phyloP scores from a whole-genome alignment of 257 asterid species.

The Mitragyna speciosa region DNA sequence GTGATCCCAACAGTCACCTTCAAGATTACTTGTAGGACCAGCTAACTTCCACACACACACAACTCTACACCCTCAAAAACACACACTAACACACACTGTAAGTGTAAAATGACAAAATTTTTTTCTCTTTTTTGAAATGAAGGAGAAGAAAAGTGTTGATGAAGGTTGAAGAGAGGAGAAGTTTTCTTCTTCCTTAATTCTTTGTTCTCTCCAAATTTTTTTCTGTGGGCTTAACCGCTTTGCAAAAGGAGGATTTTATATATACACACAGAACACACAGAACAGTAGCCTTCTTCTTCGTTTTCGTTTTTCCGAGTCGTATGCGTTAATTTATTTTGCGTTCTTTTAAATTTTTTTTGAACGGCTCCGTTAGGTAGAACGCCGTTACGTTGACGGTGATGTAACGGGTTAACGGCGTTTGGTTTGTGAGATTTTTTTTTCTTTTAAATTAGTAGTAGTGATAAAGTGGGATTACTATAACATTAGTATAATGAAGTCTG shows the following conservation, averaged over 20 bases:
- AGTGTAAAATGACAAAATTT: not conserved
- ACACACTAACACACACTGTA: not conserved
- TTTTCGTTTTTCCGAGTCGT: slow-evolving; percentile 46
- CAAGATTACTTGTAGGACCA: slow-evolving; percentile 43
- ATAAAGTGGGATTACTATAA: not conserved
- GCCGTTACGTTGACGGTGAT: slow-evolving; percentile 52
- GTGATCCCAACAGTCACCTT: slow-evolving; percentile 45
- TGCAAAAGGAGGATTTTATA: slow-evolving; percentile 7
- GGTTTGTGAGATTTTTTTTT: not conserved
- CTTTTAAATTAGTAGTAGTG: too few relatives aligned
- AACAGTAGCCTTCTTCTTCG: slow-evolving; percentile 25
- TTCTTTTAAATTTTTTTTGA: not conserved
- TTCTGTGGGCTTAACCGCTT: not conserved
- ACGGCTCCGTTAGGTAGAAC: slow-evolving; percentile 36
- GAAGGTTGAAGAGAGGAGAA: not conserved
- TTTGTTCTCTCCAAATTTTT: slow-evolving; percentile 4
- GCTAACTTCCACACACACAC: slow-evolving; percentile 9
- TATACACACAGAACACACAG: not conserved
- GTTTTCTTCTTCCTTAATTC: not conserved
- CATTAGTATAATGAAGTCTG: not conserved
- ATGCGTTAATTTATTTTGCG: not conserved
- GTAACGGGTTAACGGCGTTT: slow-evolving; percentile 51
- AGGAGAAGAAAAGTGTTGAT: slow-evolving; percentile 5
- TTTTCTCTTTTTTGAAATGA: not conserved
- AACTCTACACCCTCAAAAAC: not conserved